phyloP scores from a whole-genome alignment of 1,139 yeast genomes.

The Debaryomycetaceae sp. region DNA sequence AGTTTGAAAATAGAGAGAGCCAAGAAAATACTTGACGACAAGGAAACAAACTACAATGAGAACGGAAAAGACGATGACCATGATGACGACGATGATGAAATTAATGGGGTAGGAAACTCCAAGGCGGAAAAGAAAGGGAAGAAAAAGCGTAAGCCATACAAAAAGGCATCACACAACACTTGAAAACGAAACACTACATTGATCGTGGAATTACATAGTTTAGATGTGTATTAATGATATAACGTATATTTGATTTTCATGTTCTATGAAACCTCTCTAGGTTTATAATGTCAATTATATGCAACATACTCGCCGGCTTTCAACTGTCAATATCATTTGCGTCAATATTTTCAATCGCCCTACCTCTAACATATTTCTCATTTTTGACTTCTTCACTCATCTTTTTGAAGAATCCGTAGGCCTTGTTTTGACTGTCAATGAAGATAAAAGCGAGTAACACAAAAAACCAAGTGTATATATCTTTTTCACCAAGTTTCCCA shows the following conservation, averaged over 20 bases:
- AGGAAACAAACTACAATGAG: slow-evolving; percentile 17
- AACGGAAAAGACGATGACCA: slow-evolving; percentile 10
- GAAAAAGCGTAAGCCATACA: slow-evolving; percentile 1
- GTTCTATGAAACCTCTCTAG: too few species aligned
- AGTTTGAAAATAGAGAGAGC: slow-evolving; percentile 78
- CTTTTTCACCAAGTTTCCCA: not conserved
- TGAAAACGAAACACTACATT: not conserved
- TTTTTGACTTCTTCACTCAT: slow-evolving; percentile 51
- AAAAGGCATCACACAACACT: not conserved
- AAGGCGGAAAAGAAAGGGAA: slow-evolving; percentile 6
- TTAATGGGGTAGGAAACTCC: slow-evolving; percentile 7
- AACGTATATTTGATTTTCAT: too few species aligned
- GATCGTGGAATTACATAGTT: too few species aligned
- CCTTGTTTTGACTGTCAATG: slow-evolving; percentile 9
- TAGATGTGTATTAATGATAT: too few species aligned
- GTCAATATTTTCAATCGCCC: slow-evolving; percentile 55
- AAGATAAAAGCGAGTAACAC: slow-evolving; percentile 13
- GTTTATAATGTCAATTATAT: too few species aligned
- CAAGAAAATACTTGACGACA: slow-evolving; percentile 75
- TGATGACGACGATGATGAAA: slow-evolving; percentile 9
- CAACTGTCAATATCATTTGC: slow-evolving; percentile 12
- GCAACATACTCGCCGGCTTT: too few species aligned
- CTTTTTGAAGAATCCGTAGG: slow-evolving; percentile 11
- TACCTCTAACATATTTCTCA: slow-evolving; percentile 59
- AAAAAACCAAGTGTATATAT: slow-evolving; percentile 10